Evolutionary conservation across 306 rosid species (phyloP).

Genomic region (Elaeagnus macrophylla): DNA sequence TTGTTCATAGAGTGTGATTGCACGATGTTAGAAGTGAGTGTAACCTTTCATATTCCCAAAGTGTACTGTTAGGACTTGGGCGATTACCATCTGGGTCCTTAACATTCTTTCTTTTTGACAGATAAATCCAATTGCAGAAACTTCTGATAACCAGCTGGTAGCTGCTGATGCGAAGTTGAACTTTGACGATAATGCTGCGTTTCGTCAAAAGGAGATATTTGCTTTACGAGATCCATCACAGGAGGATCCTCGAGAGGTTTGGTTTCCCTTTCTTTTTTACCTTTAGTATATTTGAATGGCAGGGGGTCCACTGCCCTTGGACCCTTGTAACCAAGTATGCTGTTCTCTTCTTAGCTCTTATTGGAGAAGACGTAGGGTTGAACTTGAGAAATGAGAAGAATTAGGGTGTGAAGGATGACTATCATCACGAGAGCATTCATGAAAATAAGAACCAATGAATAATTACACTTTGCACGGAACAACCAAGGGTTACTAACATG

Average conservation of each 20-base stretch:
- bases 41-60: constrained; percentile 7
- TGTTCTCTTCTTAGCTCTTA: not conserved
- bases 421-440: no score
- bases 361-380: not conserved
- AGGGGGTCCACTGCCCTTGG: no score
- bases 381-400: not conserved
- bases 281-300: constrained; percentile 6
- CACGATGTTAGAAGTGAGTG: constrained; percentile 92
- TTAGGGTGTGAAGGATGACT: not conserved
- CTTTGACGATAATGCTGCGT: constrained; percentile 96
- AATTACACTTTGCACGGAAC: no score
- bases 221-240: constrained; percentile 90
- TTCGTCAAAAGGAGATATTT: constrained; percentile 77
- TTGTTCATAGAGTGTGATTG: constrained; percentile 75
- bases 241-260: constrained; percentile 99
- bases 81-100: constrained; percentile 8
- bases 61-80: not conserved
- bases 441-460: no score
- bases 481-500: no score
- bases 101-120: constrained; percentile 27
- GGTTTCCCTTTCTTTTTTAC: constrained; percentile 3
- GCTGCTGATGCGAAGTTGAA: constrained; percentile 99
- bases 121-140: constrained; percentile 96
- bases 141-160: constrained; percentile 87
- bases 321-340: not conserved